phyloP scores from a whole-genome alignment of 805 yeast genomes.

The Teunomyces gatunensis region DNA sequence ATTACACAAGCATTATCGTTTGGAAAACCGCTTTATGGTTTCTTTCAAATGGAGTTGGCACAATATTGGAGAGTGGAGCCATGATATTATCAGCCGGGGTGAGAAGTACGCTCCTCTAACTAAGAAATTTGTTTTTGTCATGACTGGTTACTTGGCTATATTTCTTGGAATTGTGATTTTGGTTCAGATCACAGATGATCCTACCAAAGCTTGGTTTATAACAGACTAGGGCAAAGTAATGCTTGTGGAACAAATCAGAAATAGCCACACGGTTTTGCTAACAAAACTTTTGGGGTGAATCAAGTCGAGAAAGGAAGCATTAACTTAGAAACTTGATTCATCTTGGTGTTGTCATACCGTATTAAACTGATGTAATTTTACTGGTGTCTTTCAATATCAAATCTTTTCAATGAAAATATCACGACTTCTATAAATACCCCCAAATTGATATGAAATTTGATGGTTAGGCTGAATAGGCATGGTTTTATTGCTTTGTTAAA shows the following conservation, averaged over 20 bases:
- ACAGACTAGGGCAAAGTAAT: conserved; percentile 27
- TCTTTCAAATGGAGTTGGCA: conserved; percentile 35
- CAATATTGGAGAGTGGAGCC: conserved; percentile 44
- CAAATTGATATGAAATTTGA: no score
- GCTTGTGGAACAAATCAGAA: conserved; percentile 51
- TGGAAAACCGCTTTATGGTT: conserved; percentile 39
- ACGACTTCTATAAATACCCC: conserved; percentile 33
- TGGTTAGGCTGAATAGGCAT: no score
- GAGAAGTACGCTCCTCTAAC: conserved; percentile 42
- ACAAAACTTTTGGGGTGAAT: conserved; percentile 31
- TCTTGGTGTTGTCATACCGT: conserved; percentile 29
- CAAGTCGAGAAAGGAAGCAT: conserved; percentile 37
- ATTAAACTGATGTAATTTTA: conserved; percentile 35
- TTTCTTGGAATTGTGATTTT: conserved; percentile 46
- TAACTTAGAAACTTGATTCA: conserved; percentile 35
- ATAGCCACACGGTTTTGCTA: conserved; percentile 44
- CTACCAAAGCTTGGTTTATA: conserved; percentile 31
- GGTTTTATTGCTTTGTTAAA: no score
- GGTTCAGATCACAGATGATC: conserved; percentile 56
- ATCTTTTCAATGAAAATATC: conserved; percentile 24
- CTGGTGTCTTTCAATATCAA: no score
- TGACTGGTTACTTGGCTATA: conserved; percentile 59
- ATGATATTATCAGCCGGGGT: conserved; percentile 29
- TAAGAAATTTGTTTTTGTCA: conserved; percentile 61
- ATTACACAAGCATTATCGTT: conserved; percentile 39